Evolutionary conservation across 495 filamentous ascomycete genomes (phyloP).

Genomic region (Aspergillus steynii): DNA sequence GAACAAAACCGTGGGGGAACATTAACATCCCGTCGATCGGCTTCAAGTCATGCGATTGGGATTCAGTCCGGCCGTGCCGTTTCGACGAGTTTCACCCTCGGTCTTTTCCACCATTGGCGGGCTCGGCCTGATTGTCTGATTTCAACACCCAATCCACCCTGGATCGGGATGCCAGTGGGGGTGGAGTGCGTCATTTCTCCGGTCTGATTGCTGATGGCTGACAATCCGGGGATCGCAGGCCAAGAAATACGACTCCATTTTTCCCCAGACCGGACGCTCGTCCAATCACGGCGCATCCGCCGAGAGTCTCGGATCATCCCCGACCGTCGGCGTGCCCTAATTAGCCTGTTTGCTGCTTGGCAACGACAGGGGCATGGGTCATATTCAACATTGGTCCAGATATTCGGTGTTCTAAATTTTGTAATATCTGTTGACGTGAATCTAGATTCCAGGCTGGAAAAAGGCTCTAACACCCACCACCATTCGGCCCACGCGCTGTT

Average conservation of each 20-base stretch:
- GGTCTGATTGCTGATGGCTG: not conserved
- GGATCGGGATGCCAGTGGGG: not conserved
- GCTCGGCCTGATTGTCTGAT: not conserved
- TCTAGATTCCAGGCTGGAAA: no score
- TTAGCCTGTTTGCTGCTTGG: not conserved
- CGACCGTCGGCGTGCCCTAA: not conserved
- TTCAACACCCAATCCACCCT: not conserved
- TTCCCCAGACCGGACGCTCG: no score
- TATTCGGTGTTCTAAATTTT: no score
- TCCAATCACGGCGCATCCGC: not conserved
- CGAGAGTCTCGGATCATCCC: no score
- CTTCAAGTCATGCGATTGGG: not conserved
- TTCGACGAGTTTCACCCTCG: not conserved
- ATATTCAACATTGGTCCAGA: no score
- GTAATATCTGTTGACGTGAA: no score
- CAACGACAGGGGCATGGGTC: no score
- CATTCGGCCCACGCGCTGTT: no score
- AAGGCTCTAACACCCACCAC: no score
- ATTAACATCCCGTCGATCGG: not conserved
- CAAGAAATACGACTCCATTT: not conserved
- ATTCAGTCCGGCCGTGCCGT: not conserved
- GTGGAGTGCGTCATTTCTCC: not conserved
- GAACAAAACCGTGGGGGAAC: not conserved
- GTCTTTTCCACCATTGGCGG: not conserved
- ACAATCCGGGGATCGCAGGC: not conserved